Evolutionary conservation across 805 yeast species (phyloP), one percentile per base, ranked within the genome.

Genomic region (Candida tibetensis): DNA sequence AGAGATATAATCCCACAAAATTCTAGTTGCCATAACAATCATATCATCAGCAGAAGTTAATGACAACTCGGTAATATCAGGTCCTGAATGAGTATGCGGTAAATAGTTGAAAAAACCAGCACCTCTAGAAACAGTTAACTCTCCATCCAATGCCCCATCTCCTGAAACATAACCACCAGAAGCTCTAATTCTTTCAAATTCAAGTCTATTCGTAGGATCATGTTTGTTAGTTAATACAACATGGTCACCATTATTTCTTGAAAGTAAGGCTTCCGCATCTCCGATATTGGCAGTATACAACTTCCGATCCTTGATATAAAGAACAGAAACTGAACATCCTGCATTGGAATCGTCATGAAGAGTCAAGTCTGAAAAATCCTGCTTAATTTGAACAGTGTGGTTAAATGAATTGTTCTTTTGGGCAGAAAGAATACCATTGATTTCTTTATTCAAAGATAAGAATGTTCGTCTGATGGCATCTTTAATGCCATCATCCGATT

Each of bases 91-190:
- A 18, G 91, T 79, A 55, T 88, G 95, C 1, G 97, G 96, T 30
- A 89, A 71, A 46, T 83, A 72, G 47, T 85, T 84, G 58, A 84
- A 83, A 55, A 85, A 90, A 0, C 99, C 99, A 37, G 88, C 90
- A 22, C 96, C 95, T 50, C 98, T 76, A 1, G 96, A 86, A 34
- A 89, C 85, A 34, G 80, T 82, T 12, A 87, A 73, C 19, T 78
- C 81, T 28, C 95, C 95, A 58, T 91, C 96, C 31, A 89, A 72
- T 44, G 83, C 81, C 37, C 91, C 96, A 51, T 83, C 85, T 14
- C 85, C 83, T 7, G 86, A 78, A 8, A 93, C 95, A 57, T 76
- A 84, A 1, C 98, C 98, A 37, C 98, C 98, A 17, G 95, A 79
- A 2, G 85, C 85, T 52, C 98, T 72, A 33, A 93, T 86, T 49